Base-by-base conservation (phyloP, 805 yeast genomes). In the Yamadazyma sp. region DNA sequence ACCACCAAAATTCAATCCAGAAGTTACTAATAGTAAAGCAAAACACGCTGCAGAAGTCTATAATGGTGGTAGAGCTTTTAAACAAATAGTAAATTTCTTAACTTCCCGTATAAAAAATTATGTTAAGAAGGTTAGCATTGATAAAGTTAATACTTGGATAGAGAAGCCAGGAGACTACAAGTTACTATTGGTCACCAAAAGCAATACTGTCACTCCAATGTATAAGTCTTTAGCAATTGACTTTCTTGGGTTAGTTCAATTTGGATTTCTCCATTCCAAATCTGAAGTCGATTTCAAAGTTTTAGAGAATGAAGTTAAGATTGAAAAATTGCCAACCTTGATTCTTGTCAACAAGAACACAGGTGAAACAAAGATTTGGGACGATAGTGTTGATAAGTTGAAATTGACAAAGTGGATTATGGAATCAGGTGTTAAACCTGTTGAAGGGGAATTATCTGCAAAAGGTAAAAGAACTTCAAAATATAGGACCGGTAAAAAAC, bases 191-290 rank as follows among this genome's bases (percentile, higher is more conserved):
- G 43, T 84, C 17, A 68, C 86, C 1, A 63, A 69, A 29, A 70
- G 71, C 33, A 64, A 60, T 14, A 60, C 56, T 27, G 56, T 78
- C 4, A 67, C 82, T 7, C 75, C 87, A 1, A 53, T 79, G 38
- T 70, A 70, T 48, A 84, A 81, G 49, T 60, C 83, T 1, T 59
- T 86, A 41, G 87, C 91, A 2, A 66, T 85, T 36, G 95, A 86
- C 52, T 80, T 77, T 55, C 53, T 81, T 27, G 78, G 70, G 0
- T 42, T 53, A 2, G 52, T 73, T 3, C 74, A 76, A 27, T 69
- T 75, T 47, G 81, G 70, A 1, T 70, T 62, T 52, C 55, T 62
- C 23, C 63, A 64, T 4, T 15, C 16, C 8, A 23, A 33, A 5
- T 44, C 49, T 10, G 57, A 58, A 11, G 40, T 31, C 4, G 23